These are phyloP conservation scores for Suillus plorans DNA, from an alignment of 768 basidiomycete genomes.

Conservation along the genomic window DNA sequence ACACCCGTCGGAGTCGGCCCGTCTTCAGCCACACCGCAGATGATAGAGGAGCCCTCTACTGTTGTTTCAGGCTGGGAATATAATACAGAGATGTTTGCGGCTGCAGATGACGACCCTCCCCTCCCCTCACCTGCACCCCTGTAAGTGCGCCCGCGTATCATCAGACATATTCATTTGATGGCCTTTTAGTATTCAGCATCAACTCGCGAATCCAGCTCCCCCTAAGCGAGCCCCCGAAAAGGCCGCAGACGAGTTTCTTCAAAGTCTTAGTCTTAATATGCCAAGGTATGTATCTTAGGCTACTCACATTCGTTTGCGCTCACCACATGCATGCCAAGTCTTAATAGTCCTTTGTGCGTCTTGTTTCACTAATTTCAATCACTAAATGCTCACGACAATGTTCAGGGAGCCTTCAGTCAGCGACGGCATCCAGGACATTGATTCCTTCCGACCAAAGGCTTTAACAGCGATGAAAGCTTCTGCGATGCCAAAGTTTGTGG, in stretches of 20 bases:
- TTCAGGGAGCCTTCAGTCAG: constrained; percentile 17
- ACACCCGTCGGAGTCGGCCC: no score
- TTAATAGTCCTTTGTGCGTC: constrained; percentile 26
- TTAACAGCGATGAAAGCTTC: constrained; percentile 15
- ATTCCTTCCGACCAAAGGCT: constrained; percentile 1
- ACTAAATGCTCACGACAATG: neutral
- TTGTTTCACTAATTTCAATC: neutral
- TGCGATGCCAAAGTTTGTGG: constrained; percentile 27
- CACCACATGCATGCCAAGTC: constrained; percentile 15
- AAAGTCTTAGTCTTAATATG: constrained; percentile 24
- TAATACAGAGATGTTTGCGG: no score
- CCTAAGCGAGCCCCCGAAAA: constrained; percentile 22
- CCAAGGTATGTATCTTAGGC: constrained; percentile 21
- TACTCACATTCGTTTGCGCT: neutral
- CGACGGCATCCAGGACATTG: constrained; percentile 6
- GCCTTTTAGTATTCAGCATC: constrained; percentile 5
- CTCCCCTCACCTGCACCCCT: neutral
- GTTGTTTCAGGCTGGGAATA: neutral
- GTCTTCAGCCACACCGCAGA: neutral
- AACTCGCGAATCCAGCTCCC: constrained; percentile 10
- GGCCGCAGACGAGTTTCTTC: constrained; percentile 25
- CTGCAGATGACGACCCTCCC: neutral
- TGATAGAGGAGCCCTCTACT: neutral
- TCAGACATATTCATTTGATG: neutral
- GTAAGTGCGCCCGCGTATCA: neutral